phyloP scores from a whole-genome alignment of 2,329 filamentous ascomycete species.

The Aureobasidium uvarum region DNA sequence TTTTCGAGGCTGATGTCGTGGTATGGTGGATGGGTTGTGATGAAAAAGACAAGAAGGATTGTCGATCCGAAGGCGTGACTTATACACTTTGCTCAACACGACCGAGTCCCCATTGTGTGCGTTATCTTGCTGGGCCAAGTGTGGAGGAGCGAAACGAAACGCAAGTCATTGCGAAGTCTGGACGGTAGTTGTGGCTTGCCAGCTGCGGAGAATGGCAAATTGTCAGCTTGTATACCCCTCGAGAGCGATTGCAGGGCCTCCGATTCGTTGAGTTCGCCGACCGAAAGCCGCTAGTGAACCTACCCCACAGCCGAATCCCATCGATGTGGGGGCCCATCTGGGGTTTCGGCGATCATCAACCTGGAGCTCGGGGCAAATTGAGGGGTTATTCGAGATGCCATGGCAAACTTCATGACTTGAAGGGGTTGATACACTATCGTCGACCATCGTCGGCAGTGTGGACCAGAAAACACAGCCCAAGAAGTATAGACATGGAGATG shows the following conservation, averaged over 20 bases:
- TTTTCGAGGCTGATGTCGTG: background rate
- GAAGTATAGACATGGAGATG: background rate
- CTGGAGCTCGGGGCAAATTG: slow-evolving; percentile 14
- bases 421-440: too few relatives aligned
- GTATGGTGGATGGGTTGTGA: background rate
- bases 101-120: background rate
- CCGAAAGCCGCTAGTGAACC: background rate
- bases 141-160: slow-evolving; percentile 13
- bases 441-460: background rate
- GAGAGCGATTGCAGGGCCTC: background rate
- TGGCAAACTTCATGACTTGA: too few relatives aligned
- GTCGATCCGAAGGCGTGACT: slow-evolving; percentile 17
- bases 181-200: slow-evolving; percentile 12
- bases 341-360: slow-evolving; percentile 12
- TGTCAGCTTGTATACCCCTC: background rate
- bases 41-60: background rate
- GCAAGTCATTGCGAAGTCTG: background rate
- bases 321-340: background rate
- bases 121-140: background rate
- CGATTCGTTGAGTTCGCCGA: slow-evolving; percentile 12
- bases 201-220: background rate
- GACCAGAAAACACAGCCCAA: background rate
- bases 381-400: background rate
- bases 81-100: slow-evolving; percentile 16
- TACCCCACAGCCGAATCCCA: background rate